A percentile compares a stretch with the other conserved stretches of the same genome.
phyloP scores from a whole-genome alignment of 305 asterid genomes.

The Solanum aculeatissimum region DNA sequence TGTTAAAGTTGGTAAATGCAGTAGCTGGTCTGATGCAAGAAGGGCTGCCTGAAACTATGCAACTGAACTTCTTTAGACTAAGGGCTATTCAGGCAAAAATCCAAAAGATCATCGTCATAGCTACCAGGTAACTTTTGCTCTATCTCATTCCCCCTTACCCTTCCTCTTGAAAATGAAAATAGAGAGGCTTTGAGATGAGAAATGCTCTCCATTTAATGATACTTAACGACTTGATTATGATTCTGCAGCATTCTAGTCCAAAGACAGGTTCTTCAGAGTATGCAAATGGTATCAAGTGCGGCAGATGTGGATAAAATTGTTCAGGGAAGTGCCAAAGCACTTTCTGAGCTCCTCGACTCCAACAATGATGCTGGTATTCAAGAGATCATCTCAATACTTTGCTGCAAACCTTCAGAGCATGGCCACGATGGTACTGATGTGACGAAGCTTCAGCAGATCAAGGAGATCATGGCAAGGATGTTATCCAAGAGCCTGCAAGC shows the following conservation, averaged over 20 bases:
- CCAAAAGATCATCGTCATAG: conserved; percentile 79
- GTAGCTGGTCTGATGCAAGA: conserved; percentile 63
- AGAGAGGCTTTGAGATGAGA: neutral
- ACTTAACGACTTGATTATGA: neutral
- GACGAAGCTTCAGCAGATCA: conserved; percentile 27
- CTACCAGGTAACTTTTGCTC: conserved; percentile 48
- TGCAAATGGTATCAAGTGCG: conserved; percentile 37
- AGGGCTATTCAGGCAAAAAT: conserved; percentile 65
- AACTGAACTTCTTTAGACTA: conserved; percentile 54
- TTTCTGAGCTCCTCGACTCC: conserved; percentile 52
- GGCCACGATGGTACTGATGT: conserved; percentile 11
- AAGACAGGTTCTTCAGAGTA: conserved; percentile 63
- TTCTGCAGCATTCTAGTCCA: conserved; percentile 66
- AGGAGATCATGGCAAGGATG: conserved; percentile 75
- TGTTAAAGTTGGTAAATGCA: conserved; percentile 58
- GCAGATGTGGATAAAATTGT: conserved; percentile 48
- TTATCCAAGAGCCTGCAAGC: conserved; percentile 75
- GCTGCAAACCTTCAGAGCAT: conserved; percentile 25
- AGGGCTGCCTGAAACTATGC: conserved; percentile 81
- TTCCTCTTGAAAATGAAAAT: neutral
- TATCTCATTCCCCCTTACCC: neutral
- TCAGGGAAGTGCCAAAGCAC: conserved; percentile 29
- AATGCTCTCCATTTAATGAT: neutral
- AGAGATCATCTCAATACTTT: conserved; percentile 42
- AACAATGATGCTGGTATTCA: conserved; percentile 53